Conservation (phyloP, 345 rosid species). For the Boechera retrofracta region DNA sequence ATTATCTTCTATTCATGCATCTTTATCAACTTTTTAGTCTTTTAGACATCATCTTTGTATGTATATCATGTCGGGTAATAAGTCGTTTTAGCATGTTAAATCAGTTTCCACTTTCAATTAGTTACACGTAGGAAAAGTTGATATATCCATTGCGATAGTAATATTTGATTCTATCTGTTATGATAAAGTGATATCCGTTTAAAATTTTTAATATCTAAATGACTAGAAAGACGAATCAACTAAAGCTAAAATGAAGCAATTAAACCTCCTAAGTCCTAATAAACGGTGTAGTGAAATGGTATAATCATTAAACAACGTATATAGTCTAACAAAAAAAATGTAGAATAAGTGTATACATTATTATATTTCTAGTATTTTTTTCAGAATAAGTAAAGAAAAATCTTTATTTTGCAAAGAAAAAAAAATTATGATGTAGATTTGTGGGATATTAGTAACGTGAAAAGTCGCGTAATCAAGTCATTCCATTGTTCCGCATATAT, state of each 20-base stretch:
- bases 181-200: not conserved
- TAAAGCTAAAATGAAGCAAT: not conserved
- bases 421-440: not conserved
- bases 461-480: not conserved
- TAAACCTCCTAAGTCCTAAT: not conserved
- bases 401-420: not conserved
- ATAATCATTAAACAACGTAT: not conserved
- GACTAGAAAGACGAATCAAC: constrained; percentile 9
- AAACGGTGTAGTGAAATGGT: constrained; percentile 1
- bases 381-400: not conserved
- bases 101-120: not conserved
- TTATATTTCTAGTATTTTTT: not conserved
- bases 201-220: not conserved
- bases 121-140: constrained; percentile 4
- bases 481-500: not conserved
- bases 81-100: constrained; percentile 14
- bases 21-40: constrained; percentile 24
- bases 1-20: constrained; percentile 35
- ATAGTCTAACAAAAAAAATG: not conserved
- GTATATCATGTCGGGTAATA: constrained; percentile 33
- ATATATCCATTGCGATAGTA: constrained; percentile 16
- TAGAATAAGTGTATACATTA: not conserved
- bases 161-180: not conserved
- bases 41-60: constrained; percentile 34
- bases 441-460: not conserved